phyloP scores from a whole-genome alignment of 768 basidiomycete species.

The Russula dissimulans region DNA sequence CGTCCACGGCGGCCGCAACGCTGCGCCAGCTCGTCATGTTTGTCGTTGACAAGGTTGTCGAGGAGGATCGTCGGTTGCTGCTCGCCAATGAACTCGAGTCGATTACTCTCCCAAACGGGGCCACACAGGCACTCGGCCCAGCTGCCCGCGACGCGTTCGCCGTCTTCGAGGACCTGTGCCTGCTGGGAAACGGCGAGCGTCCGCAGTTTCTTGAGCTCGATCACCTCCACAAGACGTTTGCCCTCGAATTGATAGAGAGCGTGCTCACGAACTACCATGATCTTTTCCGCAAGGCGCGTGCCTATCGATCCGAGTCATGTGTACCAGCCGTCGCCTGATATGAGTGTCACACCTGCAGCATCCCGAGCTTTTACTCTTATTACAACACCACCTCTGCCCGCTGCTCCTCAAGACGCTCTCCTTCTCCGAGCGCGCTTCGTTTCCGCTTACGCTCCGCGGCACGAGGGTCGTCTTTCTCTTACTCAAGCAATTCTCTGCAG shows the following conservation, averaged over 20 bases:
- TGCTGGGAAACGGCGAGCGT: too few relatives aligned
- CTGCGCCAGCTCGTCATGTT: conserved; percentile 78
- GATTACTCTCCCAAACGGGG: conserved; percentile 59
- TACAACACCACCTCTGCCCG: conserved; percentile 84
- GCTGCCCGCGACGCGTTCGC: conserved; percentile 61
- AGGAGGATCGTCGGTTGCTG: conserved; percentile 50
- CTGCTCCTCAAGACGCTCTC: conserved; percentile 80
- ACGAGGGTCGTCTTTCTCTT: conserved; percentile 91
- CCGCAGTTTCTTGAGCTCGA: too few relatives aligned
- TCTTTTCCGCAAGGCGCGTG: too few relatives aligned
- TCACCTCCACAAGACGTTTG: too few relatives aligned
- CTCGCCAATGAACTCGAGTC: conserved; percentile 29
- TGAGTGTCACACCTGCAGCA: conserved; percentile 39
- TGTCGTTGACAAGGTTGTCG: conserved; percentile 87
- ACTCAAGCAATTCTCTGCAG: conserved; percentile 79
- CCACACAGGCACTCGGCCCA: conserved; percentile 49
- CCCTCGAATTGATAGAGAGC: too few relatives aligned
- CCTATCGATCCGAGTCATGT: background rate
- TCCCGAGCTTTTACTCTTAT: conserved; percentile 67
- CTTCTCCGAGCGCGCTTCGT: conserved; percentile 71
- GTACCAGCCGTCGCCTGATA: background rate
- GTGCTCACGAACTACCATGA: too few relatives aligned
- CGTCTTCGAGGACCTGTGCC: too few relatives aligned
- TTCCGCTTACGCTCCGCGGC: conserved; percentile 83
- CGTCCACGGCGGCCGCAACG: too few relatives aligned